Base-by-base conservation (phyloP, 495 filamentous ascomycete species). In the Hyaloscypha variabilis region DNA sequence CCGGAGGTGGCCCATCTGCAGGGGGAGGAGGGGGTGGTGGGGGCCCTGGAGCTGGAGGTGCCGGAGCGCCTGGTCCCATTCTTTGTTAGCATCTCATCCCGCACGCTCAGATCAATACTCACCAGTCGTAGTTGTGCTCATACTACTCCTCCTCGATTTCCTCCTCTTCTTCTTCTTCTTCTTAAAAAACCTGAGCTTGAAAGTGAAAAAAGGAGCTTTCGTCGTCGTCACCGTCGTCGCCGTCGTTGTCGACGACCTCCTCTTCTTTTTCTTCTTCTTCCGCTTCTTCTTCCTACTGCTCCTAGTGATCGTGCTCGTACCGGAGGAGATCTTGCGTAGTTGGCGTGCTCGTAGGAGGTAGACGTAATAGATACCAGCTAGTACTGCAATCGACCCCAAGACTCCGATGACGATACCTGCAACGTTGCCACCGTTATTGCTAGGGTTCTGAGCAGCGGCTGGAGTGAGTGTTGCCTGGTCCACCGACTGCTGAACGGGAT, bases 391-490 rank as follows among this genome's bases (percentile, higher is more conserved):
- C 0, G 14, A 14, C 14, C 54, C 54, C 19, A 58, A 28, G 3
- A 58, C 54, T 10, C 54, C 54, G 28, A 58, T 58, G 0, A 58
- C 26, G 25, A 58, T 58, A 11, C 54, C 54, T 2, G 28, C 54
- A 19, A 58, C 24, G 25, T 34, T 31, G 6, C 26, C 25, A 21
- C 26, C 3, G 6, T 6, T 29, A 19, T 13, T 8, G 19, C 19
- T 21, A 3, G 54, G 26, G 29, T 29, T 58, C 24, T 58, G 54
- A 34, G n/a, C 1, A 13, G 51, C 51, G 17, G 39, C 39, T 14
- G 39, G 39, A 1, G 39, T 1, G 19, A 46, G 39, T 1, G 51
- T 54, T 24, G 25, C 6, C 17, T 24, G 21, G 51, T 10, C 11
- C 8, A 23, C 21, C 1, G 51, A 28, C n/a, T 25, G 51, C 25